phyloP scores from a whole-genome alignment of 352 stramenopile genomes.

The Achlya hypogyna region DNA sequence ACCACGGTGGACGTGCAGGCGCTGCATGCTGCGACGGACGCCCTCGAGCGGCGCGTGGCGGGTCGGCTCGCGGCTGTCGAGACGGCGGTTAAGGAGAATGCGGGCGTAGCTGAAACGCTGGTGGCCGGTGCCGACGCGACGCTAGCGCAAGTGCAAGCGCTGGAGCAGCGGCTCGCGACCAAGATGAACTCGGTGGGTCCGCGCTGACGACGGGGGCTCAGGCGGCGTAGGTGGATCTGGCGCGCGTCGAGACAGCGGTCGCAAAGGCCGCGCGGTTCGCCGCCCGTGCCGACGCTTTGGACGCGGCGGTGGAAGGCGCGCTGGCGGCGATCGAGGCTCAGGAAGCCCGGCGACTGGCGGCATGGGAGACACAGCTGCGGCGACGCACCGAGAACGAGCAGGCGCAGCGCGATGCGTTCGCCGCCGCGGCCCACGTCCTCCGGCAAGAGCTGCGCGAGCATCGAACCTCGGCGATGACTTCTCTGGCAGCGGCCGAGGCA shows the following conservation, averaged over 20 bases:
- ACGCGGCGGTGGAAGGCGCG: neutral
- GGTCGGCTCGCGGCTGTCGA: no score
- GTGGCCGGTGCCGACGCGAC: no score
- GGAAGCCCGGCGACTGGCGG: neutral
- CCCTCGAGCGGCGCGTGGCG: no score
- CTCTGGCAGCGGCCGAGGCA: neutral
- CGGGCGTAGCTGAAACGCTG: no score
- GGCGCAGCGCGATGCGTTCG: constrained; percentile 27
- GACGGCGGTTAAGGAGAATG: no score
- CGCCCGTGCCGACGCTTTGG: neutral
- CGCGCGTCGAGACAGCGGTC: neutral
- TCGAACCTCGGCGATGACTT: neutral
- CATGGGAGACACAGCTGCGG: neutral
- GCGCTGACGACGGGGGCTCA: neutral
- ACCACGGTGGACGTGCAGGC: no score
- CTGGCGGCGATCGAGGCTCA: neutral
- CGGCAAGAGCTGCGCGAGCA: neutral
- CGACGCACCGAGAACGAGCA: neutral
- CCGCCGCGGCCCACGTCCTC: constrained; percentile 88
- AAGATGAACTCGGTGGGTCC: neutral
- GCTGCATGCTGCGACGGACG: no score
- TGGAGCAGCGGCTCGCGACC: neutral
- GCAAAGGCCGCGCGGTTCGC: neutral
- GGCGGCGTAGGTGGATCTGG: neutral
- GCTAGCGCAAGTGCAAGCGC: no score